Conservation (phyloP, 2,329 filamentous ascomycete species). For the Parastagonospora avenae region DNA sequence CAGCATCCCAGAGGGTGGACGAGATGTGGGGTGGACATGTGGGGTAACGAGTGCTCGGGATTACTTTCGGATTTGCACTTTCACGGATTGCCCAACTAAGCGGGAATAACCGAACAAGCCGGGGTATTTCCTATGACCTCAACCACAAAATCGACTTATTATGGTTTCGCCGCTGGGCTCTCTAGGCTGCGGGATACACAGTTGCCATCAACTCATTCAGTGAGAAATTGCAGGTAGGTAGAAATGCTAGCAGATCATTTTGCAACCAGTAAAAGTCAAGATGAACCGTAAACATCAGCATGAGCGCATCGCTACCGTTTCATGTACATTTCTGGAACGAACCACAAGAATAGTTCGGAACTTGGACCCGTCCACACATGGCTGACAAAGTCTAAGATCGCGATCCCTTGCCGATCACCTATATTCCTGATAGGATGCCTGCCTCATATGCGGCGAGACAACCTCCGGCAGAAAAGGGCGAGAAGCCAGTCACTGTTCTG, state of each 20-base stretch:
- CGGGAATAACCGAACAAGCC: background rate
- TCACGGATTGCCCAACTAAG: background rate
- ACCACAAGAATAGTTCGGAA: background rate
- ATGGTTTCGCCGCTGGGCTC: background rate
- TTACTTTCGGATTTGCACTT: background rate
- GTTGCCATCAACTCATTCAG: no score
- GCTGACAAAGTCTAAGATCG: background rate
- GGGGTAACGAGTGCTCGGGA: background rate
- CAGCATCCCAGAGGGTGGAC: background rate
- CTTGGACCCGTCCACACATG: background rate
- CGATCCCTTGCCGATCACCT: background rate
- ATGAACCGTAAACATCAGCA: background rate
- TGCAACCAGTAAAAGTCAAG: no score
- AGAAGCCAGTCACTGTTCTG: constrained; percentile 42
- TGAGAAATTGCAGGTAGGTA: no score
- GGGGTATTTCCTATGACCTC: background rate
- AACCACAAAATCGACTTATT: background rate
- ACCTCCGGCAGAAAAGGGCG: constrained; percentile 31
- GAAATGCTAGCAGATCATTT: no score
- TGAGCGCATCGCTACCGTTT: background rate
- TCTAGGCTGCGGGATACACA: no score
- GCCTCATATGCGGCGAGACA: constrained; percentile 31
- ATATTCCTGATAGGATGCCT: constrained; percentile 11
- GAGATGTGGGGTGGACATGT: constrained; percentile 8
- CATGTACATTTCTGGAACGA: background rate